Percentiles rank a stretch among this genome's conserved stretches.
Conservation (phyloP, 257 asterid genomes). For the Solanum bulbocastanum region DNA sequence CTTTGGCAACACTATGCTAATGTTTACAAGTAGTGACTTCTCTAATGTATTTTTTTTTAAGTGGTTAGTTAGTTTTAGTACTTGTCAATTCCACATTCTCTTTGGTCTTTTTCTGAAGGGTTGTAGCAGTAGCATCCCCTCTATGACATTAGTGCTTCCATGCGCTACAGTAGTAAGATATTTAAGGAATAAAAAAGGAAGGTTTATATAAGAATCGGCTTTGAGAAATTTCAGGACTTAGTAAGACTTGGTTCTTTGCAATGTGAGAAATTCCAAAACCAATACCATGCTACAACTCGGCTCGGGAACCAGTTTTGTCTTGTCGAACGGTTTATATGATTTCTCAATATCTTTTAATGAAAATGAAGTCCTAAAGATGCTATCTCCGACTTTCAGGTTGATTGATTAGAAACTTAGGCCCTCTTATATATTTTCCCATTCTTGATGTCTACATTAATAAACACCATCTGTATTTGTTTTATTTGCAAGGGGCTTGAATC, state of each 20-base stretch:
- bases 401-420: background rate
- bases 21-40: background rate
- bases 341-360: background rate
- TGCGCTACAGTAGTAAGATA: background rate
- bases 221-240: background rate
- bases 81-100: background rate
- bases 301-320: background rate
- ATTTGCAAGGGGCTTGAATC: background rate
- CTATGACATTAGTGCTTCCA: background rate
- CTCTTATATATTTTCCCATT: background rate
- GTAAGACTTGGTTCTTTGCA: background rate
- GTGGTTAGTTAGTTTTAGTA: background rate
- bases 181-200: background rate
- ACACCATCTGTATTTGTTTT: background rate
- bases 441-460: background rate
- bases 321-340: background rate
- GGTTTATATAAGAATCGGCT: background rate
- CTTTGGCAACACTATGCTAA: background rate
- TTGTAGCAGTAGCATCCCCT: background rate
- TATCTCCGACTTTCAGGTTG: background rate
- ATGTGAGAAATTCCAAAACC: background rate
- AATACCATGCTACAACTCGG: background rate
- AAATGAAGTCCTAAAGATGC: background rate
- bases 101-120: background rate
- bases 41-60: background rate